Conservation (phyloP, 2,329 filamentous ascomycete species). For the Aspergillus ustus region DNA sequence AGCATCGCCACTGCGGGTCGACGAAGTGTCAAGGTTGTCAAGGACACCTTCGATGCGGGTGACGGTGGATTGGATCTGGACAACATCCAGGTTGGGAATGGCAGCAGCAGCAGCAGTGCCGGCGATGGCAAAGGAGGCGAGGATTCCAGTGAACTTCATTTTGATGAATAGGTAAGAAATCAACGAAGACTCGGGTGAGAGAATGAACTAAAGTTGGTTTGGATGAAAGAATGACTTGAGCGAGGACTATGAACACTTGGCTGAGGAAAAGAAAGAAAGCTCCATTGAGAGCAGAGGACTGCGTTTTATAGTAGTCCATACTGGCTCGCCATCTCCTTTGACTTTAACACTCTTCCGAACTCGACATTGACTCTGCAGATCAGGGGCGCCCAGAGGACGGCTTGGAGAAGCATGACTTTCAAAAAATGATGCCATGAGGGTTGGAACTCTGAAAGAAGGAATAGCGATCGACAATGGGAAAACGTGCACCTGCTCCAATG, state of each 20-base stretch:
- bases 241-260: constrained; percentile 25
- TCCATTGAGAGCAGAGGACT: background rate
- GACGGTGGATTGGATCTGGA: constrained; percentile 18
- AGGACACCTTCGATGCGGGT: constrained; percentile 21
- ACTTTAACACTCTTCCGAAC: background rate
- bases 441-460: background rate
- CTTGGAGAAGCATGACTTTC: background rate
- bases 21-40: constrained; percentile 21
- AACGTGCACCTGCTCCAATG: background rate
- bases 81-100: constrained; percentile 27
- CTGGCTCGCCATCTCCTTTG: background rate
- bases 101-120: constrained; percentile 35
- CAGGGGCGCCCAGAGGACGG: constrained; percentile 19
- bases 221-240: constrained; percentile 27
- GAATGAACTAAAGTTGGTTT: background rate
- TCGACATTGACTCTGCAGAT: constrained; percentile 20
- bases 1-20: constrained; percentile 11
- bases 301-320: constrained; percentile 32
- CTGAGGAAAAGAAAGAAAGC: constrained; percentile 17
- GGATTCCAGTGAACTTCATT: constrained; percentile 45
- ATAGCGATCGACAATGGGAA: constrained; percentile 25
- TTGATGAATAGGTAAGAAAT: constrained; percentile 20
- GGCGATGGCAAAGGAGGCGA: constrained; percentile 37
- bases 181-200: constrained; percentile 28
- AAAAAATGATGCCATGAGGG: background rate